Evolutionary conservation across 495 filamentous ascomycete genomes (phyloP), one percentile per base, ranked within the genome.

Genomic region (Talaromyces nanjingensis): DNA sequence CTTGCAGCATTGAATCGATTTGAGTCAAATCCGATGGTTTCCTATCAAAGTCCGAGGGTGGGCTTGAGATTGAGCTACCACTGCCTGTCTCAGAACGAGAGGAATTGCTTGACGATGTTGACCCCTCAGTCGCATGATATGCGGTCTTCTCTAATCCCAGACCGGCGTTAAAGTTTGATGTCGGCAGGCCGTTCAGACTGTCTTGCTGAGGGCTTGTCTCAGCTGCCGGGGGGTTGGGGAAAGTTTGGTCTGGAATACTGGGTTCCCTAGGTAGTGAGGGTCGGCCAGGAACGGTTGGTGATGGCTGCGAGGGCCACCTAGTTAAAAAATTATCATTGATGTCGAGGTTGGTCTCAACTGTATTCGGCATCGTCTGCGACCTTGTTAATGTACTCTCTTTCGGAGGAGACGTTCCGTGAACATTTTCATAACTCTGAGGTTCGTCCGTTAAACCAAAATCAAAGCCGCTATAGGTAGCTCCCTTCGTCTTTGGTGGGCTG

Each of bases 61-160:
- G 71, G 55, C 79, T 96, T 4, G 90, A 91, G 60, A 85, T 80
- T 3, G 90, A 91, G 68, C 89, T 93, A 2, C 86, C 80, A 72
- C 86, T 88, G 63, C 86, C 85, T 0, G 77, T 77, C 8, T 85
- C 81, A 20, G 88, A 90, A 24, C 78, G 84, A 1, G 78, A 82
- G 6, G 89, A 92, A n/a, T 82, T 84, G 47, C 86, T 87, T 5
- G 90, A 92, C 2, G 83, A 83, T 25, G 82, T 82, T 1, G 90
- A 94, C 65, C 86, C 83, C 0, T 87, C 86, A 1, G 86, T 74
- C 3, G 80, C 81, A 69, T 90, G 87, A 70, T 86, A 84, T 0
- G 83, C 78, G 60, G 85, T 85, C 11, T 71, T 66, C 12, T 81
- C 78, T 2, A 81, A 63, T 16, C 77, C 78, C 9, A 81, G 64